Base-by-base conservation (phyloP, 805 yeast species). In the Candida manassasensis region DNA sequence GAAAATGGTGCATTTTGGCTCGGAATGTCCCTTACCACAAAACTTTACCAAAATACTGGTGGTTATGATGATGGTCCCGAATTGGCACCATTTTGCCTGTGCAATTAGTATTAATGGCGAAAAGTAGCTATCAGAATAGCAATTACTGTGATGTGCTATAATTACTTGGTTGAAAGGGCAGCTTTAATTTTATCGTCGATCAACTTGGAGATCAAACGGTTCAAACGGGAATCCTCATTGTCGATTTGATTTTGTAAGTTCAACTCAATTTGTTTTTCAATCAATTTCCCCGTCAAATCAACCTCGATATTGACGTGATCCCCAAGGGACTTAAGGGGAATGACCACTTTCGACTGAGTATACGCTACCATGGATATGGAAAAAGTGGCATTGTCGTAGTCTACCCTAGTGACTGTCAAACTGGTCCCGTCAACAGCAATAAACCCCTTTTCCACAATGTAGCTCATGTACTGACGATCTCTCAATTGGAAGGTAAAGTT, bases 401-500 rank as follows among this genome's bases (percentile, higher is more conserved):
- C 80, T 3, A 89, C 97, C 17, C 67, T 69, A 0, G 90, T 86
- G 8, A 93, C 81, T 0, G 99, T 93, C 44, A 93, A 69, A 15
- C 96, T 85, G 1, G 95, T 83, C 22, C 99, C 99, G 55, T 93
- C 98, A 12, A 93, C 63, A 17, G 93, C 78, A 39, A 93, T 82
- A 52, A 90, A 93, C 3, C 99, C 99, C 62, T 93, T 93, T 53
- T 87, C 95, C 8, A 93, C 97, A 41, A 93, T 81, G 55, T 81
- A 93, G 43, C 75, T 75, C 32, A 75, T 71, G 37, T 77, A 70
- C 33, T 75, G 71, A 13, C 55, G 48, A 41, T 87, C 93, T 39
- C 83, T 67, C 35, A 87, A 69, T 57, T 76, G 59, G 59, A 90
- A 89, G 3, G 85, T 82, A 55, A 79, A 83, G 3, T 81, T 69